phyloP scores from a whole-genome alignment of 2,329 filamentous ascomycete species.

The Beauveria sp. region DNA sequence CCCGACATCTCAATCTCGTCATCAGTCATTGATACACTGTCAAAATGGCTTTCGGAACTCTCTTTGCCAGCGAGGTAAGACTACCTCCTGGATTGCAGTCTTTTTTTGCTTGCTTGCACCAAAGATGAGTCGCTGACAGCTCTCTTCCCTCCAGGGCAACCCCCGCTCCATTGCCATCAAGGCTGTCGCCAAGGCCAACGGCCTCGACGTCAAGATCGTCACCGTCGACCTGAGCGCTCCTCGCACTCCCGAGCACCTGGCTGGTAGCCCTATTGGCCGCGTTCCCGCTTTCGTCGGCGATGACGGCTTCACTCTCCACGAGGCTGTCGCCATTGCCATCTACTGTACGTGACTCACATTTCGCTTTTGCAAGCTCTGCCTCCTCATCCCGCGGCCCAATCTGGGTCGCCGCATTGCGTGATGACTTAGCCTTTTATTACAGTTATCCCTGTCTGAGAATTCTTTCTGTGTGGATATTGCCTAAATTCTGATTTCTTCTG shows the following conservation, averaged over 20 bases:
- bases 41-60: conserved; percentile 95
- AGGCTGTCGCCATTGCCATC: conserved; percentile 92
- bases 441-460: conserved; percentile 99
- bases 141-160: conserved; percentile 58
- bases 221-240: conserved; percentile 59
- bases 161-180: conserved; percentile 80
- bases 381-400: conserved; percentile 20
- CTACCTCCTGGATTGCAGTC: background rate
- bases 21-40: conserved; percentile 24
- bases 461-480: conserved; percentile 73
- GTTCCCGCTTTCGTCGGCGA: conserved; percentile 86
- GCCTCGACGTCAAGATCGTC: conserved; percentile 82
- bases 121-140: conserved; percentile 27
- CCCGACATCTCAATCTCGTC: conserved; percentile 19
- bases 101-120: conserved; percentile 13
- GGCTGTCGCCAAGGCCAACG: conserved; percentile 95
- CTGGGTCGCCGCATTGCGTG: conserved; percentile 28
- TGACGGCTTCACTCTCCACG: conserved; percentile 83
- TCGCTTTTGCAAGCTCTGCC: conserved; percentile 12
- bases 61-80: conserved; percentile 78
- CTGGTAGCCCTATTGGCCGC: conserved; percentile 82
- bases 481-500: conserved; percentile 66
- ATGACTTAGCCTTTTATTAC: conserved; percentile 70
- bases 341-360: conserved; percentile 68
- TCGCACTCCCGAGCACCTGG: conserved; percentile 64